Base-by-base conservation (phyloP, 2,329 filamentous ascomycete species). In the Fusarium abutilonis region DNA sequence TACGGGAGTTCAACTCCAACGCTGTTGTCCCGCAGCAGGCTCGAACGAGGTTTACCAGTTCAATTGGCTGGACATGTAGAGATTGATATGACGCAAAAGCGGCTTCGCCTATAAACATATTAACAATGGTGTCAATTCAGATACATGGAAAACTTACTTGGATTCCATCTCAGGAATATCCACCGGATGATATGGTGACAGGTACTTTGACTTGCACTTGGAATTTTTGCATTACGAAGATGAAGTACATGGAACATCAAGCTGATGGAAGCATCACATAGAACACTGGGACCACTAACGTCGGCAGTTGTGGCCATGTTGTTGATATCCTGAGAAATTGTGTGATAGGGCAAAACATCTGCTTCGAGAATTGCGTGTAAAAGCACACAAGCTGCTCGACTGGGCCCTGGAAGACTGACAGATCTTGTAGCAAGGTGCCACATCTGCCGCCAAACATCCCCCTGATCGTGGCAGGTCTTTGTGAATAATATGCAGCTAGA, bases 111-210 rank as follows among this genome's bases (percentile, higher is more conserved):
- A 31, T 62, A n/a, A 7, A n/a, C 5, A 38, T 21, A 43, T 68
- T 21, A 65, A 40, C 9, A 19, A 9, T 4, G 9, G 36, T 13
- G 13, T 21, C 9, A 17, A 4, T 11, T 19, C 21, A 21, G 14
- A 10, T 7, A 34, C 6, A 29, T 13, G 8, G 11, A 29, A 26
- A n/a, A 67, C 84, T 73, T 80, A 94, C 91, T 88, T 64, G 93
- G 90, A 64, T 87, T 88, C 93, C 94, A 99, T 69, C 85, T 89
- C 31, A 87, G 84, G 67, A 93, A 88, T 1, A 95, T 75, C 95
- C 95, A 99, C 67, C 87, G 83, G 52, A 95, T 85, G 32, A 95
- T 83, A 68, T 90, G 86, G 63, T 87, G 89, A 34, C 86, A 88
- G 4, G 88, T 89, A 35, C 82, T 81, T 65, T 88, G 85, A 64